phyloP scores from a whole-genome alignment of 2,329 filamentous ascomycete genomes.

The Teratosphaeria gauchensis region DNA sequence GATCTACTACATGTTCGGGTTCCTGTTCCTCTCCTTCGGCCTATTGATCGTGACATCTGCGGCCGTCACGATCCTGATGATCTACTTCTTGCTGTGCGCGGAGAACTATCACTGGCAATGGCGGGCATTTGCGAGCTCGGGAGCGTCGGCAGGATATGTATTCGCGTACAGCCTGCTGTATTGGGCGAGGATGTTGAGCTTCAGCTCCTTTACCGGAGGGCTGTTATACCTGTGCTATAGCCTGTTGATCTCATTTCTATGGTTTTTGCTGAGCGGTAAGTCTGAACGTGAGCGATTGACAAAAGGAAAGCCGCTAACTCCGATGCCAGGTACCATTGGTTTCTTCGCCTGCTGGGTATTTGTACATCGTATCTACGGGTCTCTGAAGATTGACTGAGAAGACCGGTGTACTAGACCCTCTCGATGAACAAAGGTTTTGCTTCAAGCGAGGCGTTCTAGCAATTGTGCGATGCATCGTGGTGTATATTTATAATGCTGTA shows the following conservation, averaged over 20 bases:
- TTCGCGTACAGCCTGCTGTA: slow-evolving; percentile 87
- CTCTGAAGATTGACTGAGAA: slow-evolving; percentile 91
- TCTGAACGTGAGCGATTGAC: slow-evolving; percentile 11
- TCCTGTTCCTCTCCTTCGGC: slow-evolving; percentile 94
- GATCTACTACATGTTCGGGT: slow-evolving; percentile 99
- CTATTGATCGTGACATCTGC: slow-evolving; percentile 95
- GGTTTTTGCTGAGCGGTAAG: slow-evolving; percentile 90
- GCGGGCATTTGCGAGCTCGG: slow-evolving; percentile 85
- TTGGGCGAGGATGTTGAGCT: slow-evolving; percentile 77
- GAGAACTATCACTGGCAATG: slow-evolving; percentile 99
- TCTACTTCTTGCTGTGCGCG: slow-evolving; percentile 90
- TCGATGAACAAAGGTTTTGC: not conserved
- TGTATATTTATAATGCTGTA: not conserved
- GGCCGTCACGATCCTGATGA: slow-evolving; percentile 82
- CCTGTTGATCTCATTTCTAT: slow-evolving; percentile 75
- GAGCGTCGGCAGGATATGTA: slow-evolving; percentile 83
- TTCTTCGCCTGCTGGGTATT: slow-evolving; percentile 95
- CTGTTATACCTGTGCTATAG: slow-evolving; percentile 94
- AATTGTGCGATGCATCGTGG: not conserved
- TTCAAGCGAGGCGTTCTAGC: not conserved
- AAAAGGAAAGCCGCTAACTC: not conserved
- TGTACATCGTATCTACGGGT: slow-evolving; percentile 84
- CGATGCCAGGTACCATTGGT: slow-evolving; percentile 69
- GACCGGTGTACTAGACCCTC: not conserved
- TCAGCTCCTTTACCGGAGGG: slow-evolving; percentile 74